Conservation (phyloP, 345 rosid genomes). For the Eucalyptus cloeziana region DNA sequence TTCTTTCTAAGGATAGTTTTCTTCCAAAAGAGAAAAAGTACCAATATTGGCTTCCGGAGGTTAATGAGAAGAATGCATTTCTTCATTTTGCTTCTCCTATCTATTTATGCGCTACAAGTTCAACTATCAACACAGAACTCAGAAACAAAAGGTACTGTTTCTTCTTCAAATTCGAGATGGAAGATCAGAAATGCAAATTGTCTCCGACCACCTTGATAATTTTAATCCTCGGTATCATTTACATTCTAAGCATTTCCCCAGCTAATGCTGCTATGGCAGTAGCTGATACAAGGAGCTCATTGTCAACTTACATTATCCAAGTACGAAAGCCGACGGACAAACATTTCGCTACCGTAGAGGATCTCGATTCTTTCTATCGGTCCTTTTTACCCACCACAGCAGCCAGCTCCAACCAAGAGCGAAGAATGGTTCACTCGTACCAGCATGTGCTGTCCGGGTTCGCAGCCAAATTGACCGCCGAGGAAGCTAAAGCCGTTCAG, state of each 20-base stretch:
- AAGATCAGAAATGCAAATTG: not conserved
- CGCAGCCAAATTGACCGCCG: slow-evolving; percentile 4
- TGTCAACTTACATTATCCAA: slow-evolving; percentile 26
- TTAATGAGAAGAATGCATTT: no score
- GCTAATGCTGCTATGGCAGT: not conserved
- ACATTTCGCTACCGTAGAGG: not conserved
- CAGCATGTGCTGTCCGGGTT: slow-evolving; percentile 15
- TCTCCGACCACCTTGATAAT: not conserved
- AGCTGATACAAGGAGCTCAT: not conserved
- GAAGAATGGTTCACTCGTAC: slow-evolving; percentile 8
- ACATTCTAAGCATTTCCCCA: not conserved
- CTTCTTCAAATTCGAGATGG: not conserved
- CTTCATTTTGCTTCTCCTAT: not conserved
- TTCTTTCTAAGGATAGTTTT: no score
- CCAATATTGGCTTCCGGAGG: no score
- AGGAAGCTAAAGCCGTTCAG: slow-evolving; percentile 4
- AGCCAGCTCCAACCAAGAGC: not conserved
- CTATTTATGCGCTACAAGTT: no score
- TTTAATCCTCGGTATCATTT: not conserved
- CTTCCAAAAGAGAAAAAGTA: no score
- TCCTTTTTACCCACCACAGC: slow-evolving; percentile 12
- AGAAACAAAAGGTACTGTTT: not conserved
- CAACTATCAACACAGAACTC: not conserved
- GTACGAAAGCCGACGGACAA: slow-evolving; percentile 10
- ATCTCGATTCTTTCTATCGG: slow-evolving; percentile 2